These are phyloP conservation scores for Boletus tylopilopsis DNA, from an alignment of 768 basidiomycete genomes.

Conservation along the genomic window DNA sequence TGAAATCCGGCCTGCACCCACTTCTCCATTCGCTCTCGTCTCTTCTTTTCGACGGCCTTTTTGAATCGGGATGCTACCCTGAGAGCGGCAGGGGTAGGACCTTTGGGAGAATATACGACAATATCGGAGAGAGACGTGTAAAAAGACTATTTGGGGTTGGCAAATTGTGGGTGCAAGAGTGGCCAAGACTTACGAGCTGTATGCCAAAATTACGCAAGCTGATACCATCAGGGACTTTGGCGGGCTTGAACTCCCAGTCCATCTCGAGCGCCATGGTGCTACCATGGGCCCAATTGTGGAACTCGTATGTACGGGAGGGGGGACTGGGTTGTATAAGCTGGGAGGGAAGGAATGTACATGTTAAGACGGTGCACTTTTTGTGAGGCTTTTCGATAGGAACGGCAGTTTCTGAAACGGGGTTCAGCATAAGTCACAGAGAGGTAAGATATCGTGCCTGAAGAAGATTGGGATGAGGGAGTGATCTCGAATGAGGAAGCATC, in stretches of 20 bases:
- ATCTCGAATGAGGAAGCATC: slow-evolving; percentile 5
- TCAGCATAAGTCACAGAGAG: neutral
- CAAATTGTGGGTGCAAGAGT: neutral
- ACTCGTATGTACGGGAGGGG: slow-evolving; percentile 17
- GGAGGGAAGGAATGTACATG: slow-evolving; percentile 48
- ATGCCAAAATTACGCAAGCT: slow-evolving; percentile 86
- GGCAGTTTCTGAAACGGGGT: slow-evolving; percentile 6
- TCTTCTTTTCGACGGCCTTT: slow-evolving; percentile 57
- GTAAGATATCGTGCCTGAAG: slow-evolving; percentile 1
- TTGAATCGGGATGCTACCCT: slow-evolving; percentile 64
- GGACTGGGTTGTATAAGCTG: slow-evolving; percentile 38
- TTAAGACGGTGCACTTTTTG: slow-evolving; percentile 37
- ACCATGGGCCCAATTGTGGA: slow-evolving; percentile 18
- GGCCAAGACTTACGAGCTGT: slow-evolving; percentile 63
- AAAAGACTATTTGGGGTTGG: slow-evolving; percentile 54
- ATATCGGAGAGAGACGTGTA: slow-evolving; percentile 89
- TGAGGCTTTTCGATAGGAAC: slow-evolving; percentile 4
- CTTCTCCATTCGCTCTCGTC: slow-evolving; percentile 40
- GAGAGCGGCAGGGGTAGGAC: slow-evolving; percentile 49
- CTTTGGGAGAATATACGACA: slow-evolving; percentile 79
- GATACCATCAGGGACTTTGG: slow-evolving; percentile 75
- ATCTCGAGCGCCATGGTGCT: slow-evolving; percentile 16
- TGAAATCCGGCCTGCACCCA: slow-evolving; percentile 20
- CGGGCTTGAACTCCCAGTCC: slow-evolving; percentile 65
- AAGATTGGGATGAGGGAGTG: neutral